Evolutionary conservation across 75 land plant species (phyloP).

Genomic region (Gnetum montanum): DNA sequence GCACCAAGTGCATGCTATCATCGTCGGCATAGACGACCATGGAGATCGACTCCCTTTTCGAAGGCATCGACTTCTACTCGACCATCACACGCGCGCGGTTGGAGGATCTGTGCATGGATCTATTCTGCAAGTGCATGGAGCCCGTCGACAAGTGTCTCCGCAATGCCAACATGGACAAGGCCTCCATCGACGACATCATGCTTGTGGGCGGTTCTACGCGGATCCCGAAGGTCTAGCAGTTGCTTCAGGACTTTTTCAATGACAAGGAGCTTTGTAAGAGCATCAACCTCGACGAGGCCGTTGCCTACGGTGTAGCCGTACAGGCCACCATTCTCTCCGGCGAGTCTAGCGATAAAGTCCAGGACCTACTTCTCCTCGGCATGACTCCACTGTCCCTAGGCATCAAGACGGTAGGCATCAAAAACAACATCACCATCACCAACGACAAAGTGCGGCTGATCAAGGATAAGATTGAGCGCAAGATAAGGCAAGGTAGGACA

Average conservation of each 20-base stretch:
- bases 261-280: conserved; percentile 86
- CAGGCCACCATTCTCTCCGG: conserved; percentile 73
- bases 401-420: conserved; percentile 71
- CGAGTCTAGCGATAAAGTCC: conserved; percentile 70
- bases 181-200: conserved; percentile 52
- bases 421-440: too few relatives aligned
- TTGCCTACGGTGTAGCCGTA: conserved; percentile 73
- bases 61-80: conserved; percentile 67
- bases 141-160: conserved; percentile 74
- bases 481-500: too few relatives aligned
- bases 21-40: conserved; percentile 74
- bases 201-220: conserved; percentile 72
- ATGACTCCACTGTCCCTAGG: conserved; percentile 71
- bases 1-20: conserved; percentile 68
- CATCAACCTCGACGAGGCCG: conserved; percentile 77
- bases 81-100: conserved; percentile 69
- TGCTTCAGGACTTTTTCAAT: conserved; percentile 71
- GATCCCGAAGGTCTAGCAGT: conserved; percentile 65
- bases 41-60: conserved; percentile 66
- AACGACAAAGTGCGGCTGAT: too few relatives aligned
- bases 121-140: conserved; percentile 79
- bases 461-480: too few relatives aligned
- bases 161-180: conserved; percentile 80
- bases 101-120: conserved; percentile 72
- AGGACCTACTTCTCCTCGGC: conserved; percentile 56